phyloP scores from a whole-genome alignment of 345 rosid genomes.

The Rhizophora mangle region DNA sequence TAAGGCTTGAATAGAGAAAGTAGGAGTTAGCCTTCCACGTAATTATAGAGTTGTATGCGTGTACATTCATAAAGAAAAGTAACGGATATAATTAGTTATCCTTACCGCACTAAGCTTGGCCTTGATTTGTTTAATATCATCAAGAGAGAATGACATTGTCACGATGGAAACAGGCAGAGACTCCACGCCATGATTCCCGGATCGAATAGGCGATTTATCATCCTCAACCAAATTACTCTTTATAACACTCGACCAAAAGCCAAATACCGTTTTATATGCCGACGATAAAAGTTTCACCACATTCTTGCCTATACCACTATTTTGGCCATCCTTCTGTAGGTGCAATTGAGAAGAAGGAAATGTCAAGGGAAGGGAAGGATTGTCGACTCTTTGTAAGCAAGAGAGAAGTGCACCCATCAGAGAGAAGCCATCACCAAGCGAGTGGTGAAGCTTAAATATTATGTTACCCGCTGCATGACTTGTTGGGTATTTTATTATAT shows the following conservation, averaged over 20 bases:
- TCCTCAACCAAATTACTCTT: constrained; percentile 43
- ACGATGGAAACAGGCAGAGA: constrained; percentile 29
- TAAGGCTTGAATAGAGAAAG: no score
- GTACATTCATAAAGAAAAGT: no score
- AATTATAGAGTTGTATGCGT: no score
- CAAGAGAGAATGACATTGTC: constrained; percentile 35
- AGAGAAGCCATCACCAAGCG: constrained; percentile 58
- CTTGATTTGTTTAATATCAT: constrained; percentile 38
- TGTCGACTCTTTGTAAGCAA: constrained; percentile 44
- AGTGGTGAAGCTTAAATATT: constrained; percentile 60
- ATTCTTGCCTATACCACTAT: background rate
- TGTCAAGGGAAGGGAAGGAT: constrained; percentile 41
- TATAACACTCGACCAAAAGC: constrained; percentile 33
- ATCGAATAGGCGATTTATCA: constrained; percentile 31
- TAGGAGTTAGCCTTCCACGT: no score
- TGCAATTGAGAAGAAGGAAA: constrained; percentile 29
- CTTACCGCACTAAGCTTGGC: constrained; percentile 32
- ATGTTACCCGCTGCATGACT: constrained; percentile 29
- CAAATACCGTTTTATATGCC: constrained; percentile 19
- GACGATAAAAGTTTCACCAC: constrained; percentile 12
- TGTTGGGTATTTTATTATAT: constrained; percentile 43
- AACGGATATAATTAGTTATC: no score
- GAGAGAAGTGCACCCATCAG: constrained; percentile 59
- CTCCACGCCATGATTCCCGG: constrained; percentile 32
- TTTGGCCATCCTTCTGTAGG: background rate